phyloP scores from a whole-genome alignment of 2,329 filamentous ascomycete species.

The Dactylonectria estremocensis region DNA sequence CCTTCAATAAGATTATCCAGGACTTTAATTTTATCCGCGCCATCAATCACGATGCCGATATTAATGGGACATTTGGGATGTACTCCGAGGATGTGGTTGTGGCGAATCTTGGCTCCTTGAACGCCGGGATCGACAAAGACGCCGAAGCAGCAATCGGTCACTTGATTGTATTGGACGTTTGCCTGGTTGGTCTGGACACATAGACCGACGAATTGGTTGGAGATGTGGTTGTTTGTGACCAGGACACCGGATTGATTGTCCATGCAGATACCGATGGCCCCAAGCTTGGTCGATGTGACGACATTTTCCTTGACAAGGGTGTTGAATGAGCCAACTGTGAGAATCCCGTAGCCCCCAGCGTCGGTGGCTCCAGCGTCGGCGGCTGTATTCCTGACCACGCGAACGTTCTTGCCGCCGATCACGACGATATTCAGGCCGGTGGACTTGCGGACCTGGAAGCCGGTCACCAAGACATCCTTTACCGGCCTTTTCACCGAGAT shows the following conservation, averaged over 20 bases:
- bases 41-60: too few relatives aligned
- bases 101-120: conserved; percentile 45
- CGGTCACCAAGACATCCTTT: conserved; percentile 50
- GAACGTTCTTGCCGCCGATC: conserved; percentile 49
- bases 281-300: conserved; percentile 37
- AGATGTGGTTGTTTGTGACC: conserved; percentile 49
- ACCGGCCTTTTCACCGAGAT: conserved; percentile 43
- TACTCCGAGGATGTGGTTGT: conserved; percentile 41
- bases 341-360: conserved; percentile 56
- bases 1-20: too few relatives aligned
- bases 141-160: conserved; percentile 51
- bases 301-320: conserved; percentile 47
- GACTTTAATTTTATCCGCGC: too few relatives aligned
- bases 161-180: conserved; percentile 50
- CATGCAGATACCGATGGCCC: conserved; percentile 54
- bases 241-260: conserved; percentile 49
- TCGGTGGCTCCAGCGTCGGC: conserved; percentile 45
- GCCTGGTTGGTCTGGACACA: conserved; percentile 54
- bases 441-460: conserved; percentile 52
- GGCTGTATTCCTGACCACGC: conserved; percentile 46
- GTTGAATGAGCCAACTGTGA: conserved; percentile 52
- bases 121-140: conserved; percentile 52
- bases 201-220: conserved; percentile 49
- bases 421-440: conserved; percentile 54
- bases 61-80: too few relatives aligned